Base-by-base conservation (phyloP, 306 rosid species). In the Prinsepia uniflora region DNA sequence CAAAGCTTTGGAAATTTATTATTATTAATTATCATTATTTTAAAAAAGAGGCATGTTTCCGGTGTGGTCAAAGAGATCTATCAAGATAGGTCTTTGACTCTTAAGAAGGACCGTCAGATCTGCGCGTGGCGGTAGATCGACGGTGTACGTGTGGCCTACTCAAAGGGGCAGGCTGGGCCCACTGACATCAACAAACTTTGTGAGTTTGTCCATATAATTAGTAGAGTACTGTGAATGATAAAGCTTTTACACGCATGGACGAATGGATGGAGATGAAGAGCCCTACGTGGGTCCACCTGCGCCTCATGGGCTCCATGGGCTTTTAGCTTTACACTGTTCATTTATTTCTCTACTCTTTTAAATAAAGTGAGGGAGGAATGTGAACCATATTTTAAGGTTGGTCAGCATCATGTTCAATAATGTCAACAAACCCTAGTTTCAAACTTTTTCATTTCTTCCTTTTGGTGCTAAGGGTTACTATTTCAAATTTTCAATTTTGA, bases 81-180 rank as follows among this genome's bases (percentile, higher is more conserved):
- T 80, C 76, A 22, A 78, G 86, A 84, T 80, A 20, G 87, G 82
- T 76, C 75, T 86, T 81, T 88, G 92, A 81, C 86, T 87, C 69
- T 13, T 6, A 40, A n/a, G 8, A 0, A 64, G 0, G 0, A 1
- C 85, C 95, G 85, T 83, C 19, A 0, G 85, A 80, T 81, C 48
- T 0, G 65, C 3, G 8, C 7, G 8, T 10, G 61, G 14, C 18
- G 46, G 40, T 0, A 22, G 70, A 85, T 75, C 71, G 36, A 83
- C 87, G 89, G 92, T 14, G 9, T 0, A 0, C 0, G 17, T 65
- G 45, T 8, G 4, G n/a, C 12, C 75, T 56, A n/a, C 9, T 2
- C 17, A 22, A 50, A 42, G 60, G 14, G 7, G 0, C 1, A 5
- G 0, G 40, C 46, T 72, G 89, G 87, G 7, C 87, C 88, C 87